Conservation (phyloP, 2,329 filamentous ascomycete species). For the Mycosphaerella sp. region DNA sequence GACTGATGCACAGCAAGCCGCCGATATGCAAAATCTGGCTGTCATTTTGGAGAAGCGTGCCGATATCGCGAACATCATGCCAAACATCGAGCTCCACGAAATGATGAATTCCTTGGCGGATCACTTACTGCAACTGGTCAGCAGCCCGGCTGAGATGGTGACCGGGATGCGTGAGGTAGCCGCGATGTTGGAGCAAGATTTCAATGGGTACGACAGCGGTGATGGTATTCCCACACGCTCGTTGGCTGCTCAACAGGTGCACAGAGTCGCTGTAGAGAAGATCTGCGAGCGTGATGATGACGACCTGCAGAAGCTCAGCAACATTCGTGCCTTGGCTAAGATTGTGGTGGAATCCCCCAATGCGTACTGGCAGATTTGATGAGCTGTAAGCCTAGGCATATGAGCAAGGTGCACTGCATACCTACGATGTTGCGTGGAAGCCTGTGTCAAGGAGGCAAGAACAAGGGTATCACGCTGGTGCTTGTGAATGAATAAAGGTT, state of each 20-base stretch:
- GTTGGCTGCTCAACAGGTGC: neutral
- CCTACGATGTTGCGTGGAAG: no score
- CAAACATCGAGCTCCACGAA: neutral
- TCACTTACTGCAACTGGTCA: neutral
- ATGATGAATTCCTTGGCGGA: neutral
- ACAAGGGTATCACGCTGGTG: no score
- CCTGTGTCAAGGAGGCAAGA: no score
- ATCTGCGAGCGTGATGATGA: neutral
- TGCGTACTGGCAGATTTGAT: no score
- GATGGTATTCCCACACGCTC: neutral
- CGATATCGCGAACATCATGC: neutral
- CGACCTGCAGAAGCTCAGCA: neutral
- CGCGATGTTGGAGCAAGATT: neutral
- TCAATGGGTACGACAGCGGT: neutral
- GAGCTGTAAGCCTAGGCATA: no score
- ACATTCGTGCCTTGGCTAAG: neutral
- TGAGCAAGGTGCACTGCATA: no score
- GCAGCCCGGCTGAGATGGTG: neutral
- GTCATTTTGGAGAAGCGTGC: neutral
- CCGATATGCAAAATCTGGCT: neutral
- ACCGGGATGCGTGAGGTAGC: neutral
- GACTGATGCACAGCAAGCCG: neutral
- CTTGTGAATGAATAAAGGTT: no score
- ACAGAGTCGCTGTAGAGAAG: neutral
- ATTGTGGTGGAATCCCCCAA: neutral